Conservation (phyloP, 2,329 filamentous ascomycete genomes). For the Didymella segeticola region DNA sequence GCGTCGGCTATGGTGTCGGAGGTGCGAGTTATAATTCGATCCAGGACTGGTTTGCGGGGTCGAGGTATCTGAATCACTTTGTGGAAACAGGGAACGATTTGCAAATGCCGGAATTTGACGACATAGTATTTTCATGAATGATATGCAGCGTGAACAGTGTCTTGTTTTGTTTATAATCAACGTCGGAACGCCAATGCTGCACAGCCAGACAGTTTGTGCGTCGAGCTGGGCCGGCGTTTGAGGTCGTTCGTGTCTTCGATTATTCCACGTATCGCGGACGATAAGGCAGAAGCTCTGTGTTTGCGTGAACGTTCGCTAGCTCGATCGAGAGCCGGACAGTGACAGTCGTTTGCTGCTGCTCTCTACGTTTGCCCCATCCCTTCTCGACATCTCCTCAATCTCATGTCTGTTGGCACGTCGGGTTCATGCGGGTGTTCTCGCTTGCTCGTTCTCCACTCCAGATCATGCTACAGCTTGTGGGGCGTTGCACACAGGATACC, state of each 20-base stretch:
- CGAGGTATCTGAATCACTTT: conserved; percentile 68
- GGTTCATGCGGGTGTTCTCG: too few species aligned
- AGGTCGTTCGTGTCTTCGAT: background rate
- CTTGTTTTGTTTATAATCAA: background rate
- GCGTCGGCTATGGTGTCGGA: conserved; percentile 3
- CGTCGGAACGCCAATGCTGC: background rate
- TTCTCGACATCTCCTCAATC: background rate
- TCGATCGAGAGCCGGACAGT: background rate
- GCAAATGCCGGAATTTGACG: conserved; percentile 40
- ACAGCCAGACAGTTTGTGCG: background rate
- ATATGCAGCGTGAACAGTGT: background rate
- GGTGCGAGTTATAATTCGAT: conserved; percentile 52
- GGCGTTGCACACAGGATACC: too few species aligned
- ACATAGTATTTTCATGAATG: too few species aligned
- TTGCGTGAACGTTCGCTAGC: background rate
- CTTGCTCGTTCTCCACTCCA: too few species aligned
- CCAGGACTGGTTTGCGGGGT: conserved; percentile 71
- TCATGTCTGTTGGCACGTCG: too few species aligned
- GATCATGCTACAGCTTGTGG: too few species aligned
- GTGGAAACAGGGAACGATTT: conserved; percentile 63
- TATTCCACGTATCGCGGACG: background rate
- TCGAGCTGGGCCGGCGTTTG: background rate
- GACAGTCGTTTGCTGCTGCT: background rate
- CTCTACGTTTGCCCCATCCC: too few species aligned
- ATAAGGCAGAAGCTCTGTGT: background rate